These are phyloP conservation scores for Lycium ferocissimum DNA, from an alignment of 257 asterid genomes.

Conservation along the genomic window DNA sequence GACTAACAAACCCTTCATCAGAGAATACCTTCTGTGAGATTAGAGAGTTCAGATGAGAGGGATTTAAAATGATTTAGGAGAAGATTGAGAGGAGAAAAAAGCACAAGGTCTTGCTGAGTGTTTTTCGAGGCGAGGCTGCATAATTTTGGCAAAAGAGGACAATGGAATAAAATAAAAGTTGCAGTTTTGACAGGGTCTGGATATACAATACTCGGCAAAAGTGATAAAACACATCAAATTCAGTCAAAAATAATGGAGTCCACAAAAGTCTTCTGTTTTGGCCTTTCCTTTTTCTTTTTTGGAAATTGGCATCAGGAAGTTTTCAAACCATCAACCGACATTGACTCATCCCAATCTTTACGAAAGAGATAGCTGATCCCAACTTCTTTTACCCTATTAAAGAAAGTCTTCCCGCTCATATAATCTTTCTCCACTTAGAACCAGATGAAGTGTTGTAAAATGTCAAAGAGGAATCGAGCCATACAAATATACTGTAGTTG, in stretches of 20 bases:
- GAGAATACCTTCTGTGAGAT: neutral
- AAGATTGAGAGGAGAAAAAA: neutral
- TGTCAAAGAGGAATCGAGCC: neutral
- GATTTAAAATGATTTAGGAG: neutral
- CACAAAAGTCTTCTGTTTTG: neutral
- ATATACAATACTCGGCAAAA: neutral
- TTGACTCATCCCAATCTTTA: conserved; percentile 27
- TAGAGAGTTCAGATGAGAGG: neutral
- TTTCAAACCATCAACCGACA: conserved; percentile 21
- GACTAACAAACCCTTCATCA: neutral
- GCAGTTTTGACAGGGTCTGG: neutral
- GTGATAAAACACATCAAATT: neutral
- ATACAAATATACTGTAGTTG: neutral
- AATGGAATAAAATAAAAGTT: neutral
- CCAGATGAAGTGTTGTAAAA: neutral
- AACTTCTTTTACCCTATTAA: conserved; percentile 31
- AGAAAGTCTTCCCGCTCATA: conserved; percentile 7
- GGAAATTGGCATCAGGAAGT: neutral
- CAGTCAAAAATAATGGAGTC: conserved; percentile 3
- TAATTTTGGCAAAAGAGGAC: neutral
- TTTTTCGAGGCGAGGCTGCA: neutral
- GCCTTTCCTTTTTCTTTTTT: neutral
- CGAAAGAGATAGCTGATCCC: neutral
- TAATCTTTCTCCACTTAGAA: conserved; percentile 9
- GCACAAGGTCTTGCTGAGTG: neutral